phyloP scores from a whole-genome alignment of 1,284 basidiomycete genomes.

The Apiotrichum domesticum region DNA sequence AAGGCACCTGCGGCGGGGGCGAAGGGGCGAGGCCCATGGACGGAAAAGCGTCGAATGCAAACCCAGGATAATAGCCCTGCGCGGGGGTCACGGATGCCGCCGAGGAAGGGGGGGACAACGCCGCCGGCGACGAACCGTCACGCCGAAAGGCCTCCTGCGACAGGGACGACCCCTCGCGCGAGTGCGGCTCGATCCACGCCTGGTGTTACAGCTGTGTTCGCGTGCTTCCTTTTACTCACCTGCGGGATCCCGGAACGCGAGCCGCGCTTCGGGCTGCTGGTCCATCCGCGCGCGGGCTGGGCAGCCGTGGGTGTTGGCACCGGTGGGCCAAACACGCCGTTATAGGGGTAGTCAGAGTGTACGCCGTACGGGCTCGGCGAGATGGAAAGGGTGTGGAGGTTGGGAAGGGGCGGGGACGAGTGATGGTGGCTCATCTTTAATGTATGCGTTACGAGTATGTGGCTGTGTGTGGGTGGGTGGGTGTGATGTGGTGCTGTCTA shows the following conservation, averaged over 20 bases:
- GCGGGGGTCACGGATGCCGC: conserved; percentile 30
- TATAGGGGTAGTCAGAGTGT: conserved; percentile 37
- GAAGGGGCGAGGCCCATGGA: conserved; percentile 38
- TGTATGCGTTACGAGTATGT: not conserved
- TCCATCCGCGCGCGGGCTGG: conserved; percentile 24
- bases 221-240: conserved; percentile 19
- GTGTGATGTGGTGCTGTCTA: not conserved
- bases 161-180: conserved; percentile 16
- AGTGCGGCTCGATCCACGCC: conserved; percentile 40
- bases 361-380: conserved; percentile 26
- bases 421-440: conserved; percentile 17
- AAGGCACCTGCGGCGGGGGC: conserved; percentile 30
- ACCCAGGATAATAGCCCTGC: conserved; percentile 14
- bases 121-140: conserved; percentile 34
- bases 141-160: conserved; percentile 32
- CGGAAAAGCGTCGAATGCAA: conserved; percentile 14
- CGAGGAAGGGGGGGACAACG: conserved; percentile 25
- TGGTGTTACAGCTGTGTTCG: conserved; percentile 7
- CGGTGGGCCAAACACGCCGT: conserved; percentile 42
- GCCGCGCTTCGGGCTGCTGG: conserved; percentile 30
- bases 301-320: conserved; percentile 14
- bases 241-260: conserved; percentile 37
- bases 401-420: conserved; percentile 38
- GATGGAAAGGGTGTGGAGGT: conserved; percentile 36
- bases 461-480: not conserved